These are phyloP conservation scores for Datura wrightii DNA, from an alignment of 257 asterid genomes.

Conservation along the genomic window DNA sequence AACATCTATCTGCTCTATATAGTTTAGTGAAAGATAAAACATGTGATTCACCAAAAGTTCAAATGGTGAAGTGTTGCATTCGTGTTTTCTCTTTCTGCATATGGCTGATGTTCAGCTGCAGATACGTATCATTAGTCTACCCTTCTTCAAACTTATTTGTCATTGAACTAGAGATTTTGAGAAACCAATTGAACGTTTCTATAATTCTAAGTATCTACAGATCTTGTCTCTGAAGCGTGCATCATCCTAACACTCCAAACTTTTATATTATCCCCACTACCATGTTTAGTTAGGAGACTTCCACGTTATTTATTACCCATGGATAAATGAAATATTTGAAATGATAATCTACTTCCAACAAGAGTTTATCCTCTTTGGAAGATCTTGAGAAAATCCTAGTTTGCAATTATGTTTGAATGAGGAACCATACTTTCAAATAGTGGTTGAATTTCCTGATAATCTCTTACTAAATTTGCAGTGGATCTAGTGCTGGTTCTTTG, in stretches of 20 bases:
- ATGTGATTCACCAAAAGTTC: neutral
- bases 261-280: neutral
- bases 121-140: neutral
- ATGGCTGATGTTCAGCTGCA: neutral
- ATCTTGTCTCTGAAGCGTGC: neutral
- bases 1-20: neutral
- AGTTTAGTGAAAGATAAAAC: neutral
- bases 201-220: neutral
- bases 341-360: neutral
- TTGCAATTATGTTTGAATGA: constrained; percentile 13
- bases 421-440: neutral
- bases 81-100: constrained; percentile 9
- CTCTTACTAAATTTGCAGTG: constrained; percentile 59
- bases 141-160: neutral
- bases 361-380: constrained; percentile 21
- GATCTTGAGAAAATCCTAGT: neutral
- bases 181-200: neutral
- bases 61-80: neutral
- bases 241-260: neutral
- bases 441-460: constrained; percentile 10
- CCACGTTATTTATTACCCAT: neutral
- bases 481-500: constrained; percentile 93
- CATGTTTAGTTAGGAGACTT: neutral
- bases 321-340: neutral
- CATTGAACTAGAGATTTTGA: neutral